Evolutionary conservation across 768 basidiomycete genomes (phyloP), one percentile per base, ranked within the genome.

Genomic region (Lactifluus echinatus): DNA sequence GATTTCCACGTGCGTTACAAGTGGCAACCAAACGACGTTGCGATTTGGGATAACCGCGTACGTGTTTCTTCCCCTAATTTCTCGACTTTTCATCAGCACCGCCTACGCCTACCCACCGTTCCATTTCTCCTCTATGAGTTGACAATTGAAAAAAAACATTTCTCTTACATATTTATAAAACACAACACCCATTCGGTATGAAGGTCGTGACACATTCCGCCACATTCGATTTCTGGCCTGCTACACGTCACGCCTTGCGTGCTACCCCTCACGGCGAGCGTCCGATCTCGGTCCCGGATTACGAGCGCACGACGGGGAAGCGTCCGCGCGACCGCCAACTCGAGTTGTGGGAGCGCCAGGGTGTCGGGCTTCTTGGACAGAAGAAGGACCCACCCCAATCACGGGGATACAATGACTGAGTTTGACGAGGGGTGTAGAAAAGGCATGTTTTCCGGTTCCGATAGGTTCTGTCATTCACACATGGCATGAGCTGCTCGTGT

Each of bases 41-140:
- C 87, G 19, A 75, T 91, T 68, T 92, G 90, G 89, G 89, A 91
- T 65, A 91, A 92, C 69, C 76, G 89, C 69, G 86, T 87, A 61
- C 37, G 78, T 67, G 15, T 28, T 19, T 8, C 37, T n/a, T 14
- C 11, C n/a, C n/a, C n/a, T n/a, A n/a, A n/a, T n/a, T n/a, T n/a
- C n/a, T n/a, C n/a, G n/a, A n/a, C n/a, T n/a, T n/a, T n/a, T n/a
- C n/a, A n/a, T n/a, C n/a, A n/a, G n/a, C n/a, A n/a, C n/a, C n/a
- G n/a, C n/a, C n/a, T n/a, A n/a, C n/a, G n/a, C n/a, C n/a, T n/a
- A n/a, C n/a, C n/a, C n/a, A n/a, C n/a, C n/a, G n/a, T n/a, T n/a
- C n/a, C n/a, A n/a, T n/a, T n/a, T n/a, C n/a, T n/a, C n/a, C n/a
- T n/a, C n/a, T n/a, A n/a, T n/a, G n/a, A n/a, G n/a, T n/a, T n/a